Base-by-base conservation (phyloP, 345 rosid species). In the Toxicodendron radicans region DNA sequence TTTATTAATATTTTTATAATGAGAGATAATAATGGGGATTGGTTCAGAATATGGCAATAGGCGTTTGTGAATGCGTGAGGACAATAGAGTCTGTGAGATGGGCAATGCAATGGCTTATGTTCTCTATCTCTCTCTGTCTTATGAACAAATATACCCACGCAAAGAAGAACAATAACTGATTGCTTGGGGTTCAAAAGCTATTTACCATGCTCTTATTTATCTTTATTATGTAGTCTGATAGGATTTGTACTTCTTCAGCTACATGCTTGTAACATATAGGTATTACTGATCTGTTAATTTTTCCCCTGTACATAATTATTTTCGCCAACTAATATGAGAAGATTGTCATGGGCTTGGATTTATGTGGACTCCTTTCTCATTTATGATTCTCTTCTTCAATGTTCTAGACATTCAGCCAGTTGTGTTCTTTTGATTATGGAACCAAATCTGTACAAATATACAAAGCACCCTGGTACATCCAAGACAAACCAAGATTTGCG, bases 341-440 rank as follows among this genome's bases (percentile, higher is more conserved):
- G 9, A 14, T 23, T 66, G 48, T 45, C 27, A 52, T 52, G 30
- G 32, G 48, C 60, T 54, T 75, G 33, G 67, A 69, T 56, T n/a
- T 7, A 12, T 65, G 16, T 11, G 33, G 23, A 41, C 5, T 45
- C 33, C 21, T 45, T 65, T 45, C 54, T 65, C 18, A 64, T 65
- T 43, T 46, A 7, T 24, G 20, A 66, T 66, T 66, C 41, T 67
- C 18, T 68, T 52, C 18, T 11, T 27, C 32, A 10, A 53, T 70
- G 32, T 80, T 86, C 64, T 91, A 95, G 99, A 95, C 98, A 56
- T 95, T 91, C 85, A 93, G 99, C 83, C 99, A 95, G 73, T 71
- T 95, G 76, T 95, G 99, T 75, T 52, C 82, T 32, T 95, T 88
- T 76, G 96, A 95, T 80, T 95, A 87, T 70, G 79, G 64, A 53